These are phyloP conservation scores for Pulveroboletus sp. DNA, from an alignment of 768 basidiomycete genomes.

Conservation along the genomic window DNA sequence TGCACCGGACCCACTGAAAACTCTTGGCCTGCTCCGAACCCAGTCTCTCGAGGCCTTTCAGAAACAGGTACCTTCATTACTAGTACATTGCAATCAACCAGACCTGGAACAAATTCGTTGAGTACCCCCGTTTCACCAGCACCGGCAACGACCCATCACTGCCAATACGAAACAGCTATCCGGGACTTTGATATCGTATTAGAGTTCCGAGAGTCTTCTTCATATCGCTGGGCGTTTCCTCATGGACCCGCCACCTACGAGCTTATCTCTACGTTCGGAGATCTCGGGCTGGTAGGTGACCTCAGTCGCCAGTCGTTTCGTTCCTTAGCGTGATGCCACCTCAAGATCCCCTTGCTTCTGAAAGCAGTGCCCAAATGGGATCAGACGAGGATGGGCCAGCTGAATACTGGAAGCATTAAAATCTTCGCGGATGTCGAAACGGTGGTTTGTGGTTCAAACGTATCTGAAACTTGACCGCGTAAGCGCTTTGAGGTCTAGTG, in stretches of 20 bases:
- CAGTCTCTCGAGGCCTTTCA: slow-evolving; percentile 48
- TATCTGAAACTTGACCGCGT: background rate
- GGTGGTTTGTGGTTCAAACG: too few relatives aligned
- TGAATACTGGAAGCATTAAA: slow-evolving; percentile 69
- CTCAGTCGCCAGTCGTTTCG: slow-evolving; percentile 47
- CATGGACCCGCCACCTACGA: slow-evolving; percentile 55
- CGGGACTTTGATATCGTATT: slow-evolving; percentile 73
- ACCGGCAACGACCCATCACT: slow-evolving; percentile 16
- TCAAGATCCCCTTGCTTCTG: slow-evolving; percentile 11
- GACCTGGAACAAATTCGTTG: slow-evolving; percentile 6
- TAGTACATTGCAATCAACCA: slow-evolving; percentile 5
- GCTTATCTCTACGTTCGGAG: slow-evolving; percentile 23
- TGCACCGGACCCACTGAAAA: slow-evolving; percentile 61
- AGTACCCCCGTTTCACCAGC: slow-evolving; percentile 14
- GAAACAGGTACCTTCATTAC: slow-evolving; percentile 2
- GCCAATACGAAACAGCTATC: slow-evolving; percentile 30
- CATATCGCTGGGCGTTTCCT: slow-evolving; percentile 66
- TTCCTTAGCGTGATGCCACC: slow-evolving; percentile 31
- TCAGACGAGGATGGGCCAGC: background rate
- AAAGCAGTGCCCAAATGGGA: slow-evolving; percentile 9
- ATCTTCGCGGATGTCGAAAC: slow-evolving; percentile 60
- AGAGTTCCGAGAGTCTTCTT: slow-evolving; percentile 62
- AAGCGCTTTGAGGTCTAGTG: slow-evolving; percentile 88
- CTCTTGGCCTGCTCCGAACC: slow-evolving; percentile 70
- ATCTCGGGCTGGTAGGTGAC: slow-evolving; percentile 21